phyloP scores from a whole-genome alignment of 805 yeast genomes.

The Tetrapisispora nanseiensis region DNA sequence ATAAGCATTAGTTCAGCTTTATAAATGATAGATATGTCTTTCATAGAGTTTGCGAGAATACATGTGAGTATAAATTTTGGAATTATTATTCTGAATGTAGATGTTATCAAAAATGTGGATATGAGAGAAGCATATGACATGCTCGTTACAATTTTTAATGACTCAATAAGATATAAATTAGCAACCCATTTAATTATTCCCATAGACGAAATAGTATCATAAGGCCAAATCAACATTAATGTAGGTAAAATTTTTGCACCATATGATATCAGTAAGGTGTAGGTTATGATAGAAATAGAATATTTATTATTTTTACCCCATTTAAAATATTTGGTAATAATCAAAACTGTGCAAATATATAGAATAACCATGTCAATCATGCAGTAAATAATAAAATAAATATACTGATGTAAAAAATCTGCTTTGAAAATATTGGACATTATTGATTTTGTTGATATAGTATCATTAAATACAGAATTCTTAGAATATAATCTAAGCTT shows the following conservation, averaged over 20 bases:
- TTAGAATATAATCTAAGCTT: not conserved
- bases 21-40: not conserved
- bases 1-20: conserved; percentile 6
- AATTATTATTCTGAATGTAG: conserved; percentile 11
- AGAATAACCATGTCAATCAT: conserved; percentile 37
- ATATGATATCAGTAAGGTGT: conserved; percentile 66
- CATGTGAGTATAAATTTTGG: conserved; percentile 17
- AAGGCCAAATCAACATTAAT: conserved; percentile 93
- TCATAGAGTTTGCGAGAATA: conserved; percentile 10
- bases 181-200: conserved; percentile 51
- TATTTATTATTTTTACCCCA: conserved; percentile 25
- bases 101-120: conserved; percentile 11
- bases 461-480: not conserved
- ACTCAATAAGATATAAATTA: conserved; percentile 55
- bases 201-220: conserved; percentile 66
- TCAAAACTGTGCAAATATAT: conserved; percentile 30
- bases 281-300: conserved; percentile 34
- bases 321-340: conserved; percentile 15
- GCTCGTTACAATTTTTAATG: conserved; percentile 39
- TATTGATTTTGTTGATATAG: conserved; percentile 8
- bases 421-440: conserved; percentile 28
- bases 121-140: conserved; percentile 20
- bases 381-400: conserved; percentile 45
- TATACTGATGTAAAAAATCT: conserved; percentile 41
- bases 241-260: conserved; percentile 81